Base-by-base conservation (phyloP, 495 filamentous ascomycete species). In the Aspergillus sclerotiicarbonarius region DNA sequence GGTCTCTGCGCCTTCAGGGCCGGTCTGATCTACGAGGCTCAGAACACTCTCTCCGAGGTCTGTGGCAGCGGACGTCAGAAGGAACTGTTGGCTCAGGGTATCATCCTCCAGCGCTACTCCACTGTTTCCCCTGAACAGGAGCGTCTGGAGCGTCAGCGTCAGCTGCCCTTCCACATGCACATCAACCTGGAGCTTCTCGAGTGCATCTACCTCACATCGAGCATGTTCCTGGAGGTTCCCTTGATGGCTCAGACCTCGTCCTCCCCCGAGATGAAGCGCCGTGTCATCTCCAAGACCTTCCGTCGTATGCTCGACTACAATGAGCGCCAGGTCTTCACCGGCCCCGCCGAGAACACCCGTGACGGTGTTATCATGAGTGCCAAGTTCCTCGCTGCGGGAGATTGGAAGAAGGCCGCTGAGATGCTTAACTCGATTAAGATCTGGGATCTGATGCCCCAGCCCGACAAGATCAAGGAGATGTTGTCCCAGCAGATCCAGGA, bases 141-240 rank as follows among this genome's bases (percentile, higher is more conserved):
- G 75, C 88, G 93, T 60, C 83, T 98, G 21, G 94, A 99, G 74
- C 86, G 92, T 61, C 94, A 98, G 72, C 86, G 94, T 59, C 94
- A 98, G 76, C 81, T 99, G 58, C 94, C 94, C 44, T 99, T 99
- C 84, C 94, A 99, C 78, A 96, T 97, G 90, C 94, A 99, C 81
- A 98, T 99, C 81, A 99, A 99, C 80, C 82, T 99, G 19, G 94
- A 99, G 66, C 84, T 99, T 30, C 85, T 99, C 4, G 94, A 99
- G 73, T 98, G 93, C 68, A 92, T 97, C 58, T 99, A 99, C 75
- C 87, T 99, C 46, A 97, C 94, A 56, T 97, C 91, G 73, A 95
- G 90, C 78, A 98, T 98, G 94, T 87, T 99, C 58, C 83, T 99
- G 47, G 94, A 99, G 78, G 96, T 99, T 59, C 94, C 94, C 12